Percentiles rank a stretch among this genome's conserved stretches.
Conservation (phyloP, 2,329 filamentous ascomycete species). For the Beauveria bassiana region DNA sequence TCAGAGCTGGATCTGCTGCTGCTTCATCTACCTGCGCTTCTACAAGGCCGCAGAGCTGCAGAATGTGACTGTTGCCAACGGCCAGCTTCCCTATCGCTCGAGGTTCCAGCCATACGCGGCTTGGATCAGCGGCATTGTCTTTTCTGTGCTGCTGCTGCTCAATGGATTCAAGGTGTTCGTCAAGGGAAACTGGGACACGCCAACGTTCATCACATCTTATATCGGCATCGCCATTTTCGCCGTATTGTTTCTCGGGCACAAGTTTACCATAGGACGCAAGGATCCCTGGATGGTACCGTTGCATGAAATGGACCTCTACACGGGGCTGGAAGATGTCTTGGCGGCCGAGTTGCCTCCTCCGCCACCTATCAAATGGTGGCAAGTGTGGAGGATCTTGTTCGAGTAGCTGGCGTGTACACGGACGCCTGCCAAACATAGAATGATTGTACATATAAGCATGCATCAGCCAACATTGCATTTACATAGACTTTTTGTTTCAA, state of each 20-base stretch:
- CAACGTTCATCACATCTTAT: slow-evolving; percentile 54
- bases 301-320: slow-evolving; percentile 43
- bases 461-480: too few relatives aligned
- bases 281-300: slow-evolving; percentile 45
- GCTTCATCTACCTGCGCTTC: slow-evolving; percentile 52
- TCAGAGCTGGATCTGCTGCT: slow-evolving; percentile 46
- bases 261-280: slow-evolving; percentile 13
- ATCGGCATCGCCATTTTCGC: slow-evolving; percentile 58
- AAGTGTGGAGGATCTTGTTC: slow-evolving; percentile 8
- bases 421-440: too few relatives aligned
- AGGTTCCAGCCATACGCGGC: slow-evolving; percentile 50
- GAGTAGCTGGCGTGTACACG: not conserved
- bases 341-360: slow-evolving; percentile 10
- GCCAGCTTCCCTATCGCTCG: slow-evolving; percentile 42
- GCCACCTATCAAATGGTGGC: slow-evolving; percentile 5
- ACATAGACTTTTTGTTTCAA: too few relatives aligned
- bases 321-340: slow-evolving; percentile 41
- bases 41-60: slow-evolving; percentile 32
- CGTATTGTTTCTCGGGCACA: slow-evolving; percentile 35
- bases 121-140: slow-evolving; percentile 42
- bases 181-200: slow-evolving; percentile 45
- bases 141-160: slow-evolving; percentile 46
- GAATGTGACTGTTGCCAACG: slow-evolving; percentile 23
- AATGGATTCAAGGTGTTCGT: slow-evolving; percentile 62
- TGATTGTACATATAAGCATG: not conserved